Evolutionary conservation across 164 flowering plant genomes (phyloP).

Genomic region (Warburgia ugandensis): DNA sequence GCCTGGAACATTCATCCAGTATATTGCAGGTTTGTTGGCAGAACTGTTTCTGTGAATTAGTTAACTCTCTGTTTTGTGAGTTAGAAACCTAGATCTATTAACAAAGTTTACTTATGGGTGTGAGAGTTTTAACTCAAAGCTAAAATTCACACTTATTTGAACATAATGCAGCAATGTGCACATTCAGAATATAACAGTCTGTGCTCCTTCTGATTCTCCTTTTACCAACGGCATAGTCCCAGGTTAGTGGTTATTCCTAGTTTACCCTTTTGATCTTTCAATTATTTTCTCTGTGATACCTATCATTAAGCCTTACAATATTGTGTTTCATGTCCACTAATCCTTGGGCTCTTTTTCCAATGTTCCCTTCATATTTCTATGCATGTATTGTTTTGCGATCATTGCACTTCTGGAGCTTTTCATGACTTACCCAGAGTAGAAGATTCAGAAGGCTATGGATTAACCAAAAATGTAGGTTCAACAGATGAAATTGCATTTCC

Average conservation of each 20-base stretch:
- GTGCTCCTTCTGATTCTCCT: constrained; percentile 54
- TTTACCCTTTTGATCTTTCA: background rate
- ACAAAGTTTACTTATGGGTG: background rate
- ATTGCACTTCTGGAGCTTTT: too few relatives aligned
- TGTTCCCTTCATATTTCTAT: too few relatives aligned
- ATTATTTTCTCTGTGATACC: background rate
- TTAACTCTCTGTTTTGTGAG: too few relatives aligned
- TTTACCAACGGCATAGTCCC: constrained; percentile 58
- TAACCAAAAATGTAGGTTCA: too few relatives aligned
- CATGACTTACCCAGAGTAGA: too few relatives aligned
- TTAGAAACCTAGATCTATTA: background rate
- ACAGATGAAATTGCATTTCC: too few relatives aligned
- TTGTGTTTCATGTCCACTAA: too few relatives aligned
- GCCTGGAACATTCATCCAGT: constrained; percentile 80
- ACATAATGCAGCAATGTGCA: constrained; percentile 49
- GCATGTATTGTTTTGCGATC: too few relatives aligned
- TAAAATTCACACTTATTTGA: background rate
- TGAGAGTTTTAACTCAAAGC: background rate
- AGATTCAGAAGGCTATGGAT: too few relatives aligned
- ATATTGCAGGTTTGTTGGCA: constrained; percentile 64
- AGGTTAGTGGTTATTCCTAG: constrained; percentile 37
- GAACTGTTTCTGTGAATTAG: background rate
- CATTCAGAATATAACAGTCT: constrained; percentile 40
- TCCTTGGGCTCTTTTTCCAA: too few relatives aligned
- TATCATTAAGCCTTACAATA: too few relatives aligned